Percentiles rank a stretch among this genome's conserved stretches.
Conservation (phyloP, 495 filamentous ascomycete species). For the Neurospora terricola region DNA sequence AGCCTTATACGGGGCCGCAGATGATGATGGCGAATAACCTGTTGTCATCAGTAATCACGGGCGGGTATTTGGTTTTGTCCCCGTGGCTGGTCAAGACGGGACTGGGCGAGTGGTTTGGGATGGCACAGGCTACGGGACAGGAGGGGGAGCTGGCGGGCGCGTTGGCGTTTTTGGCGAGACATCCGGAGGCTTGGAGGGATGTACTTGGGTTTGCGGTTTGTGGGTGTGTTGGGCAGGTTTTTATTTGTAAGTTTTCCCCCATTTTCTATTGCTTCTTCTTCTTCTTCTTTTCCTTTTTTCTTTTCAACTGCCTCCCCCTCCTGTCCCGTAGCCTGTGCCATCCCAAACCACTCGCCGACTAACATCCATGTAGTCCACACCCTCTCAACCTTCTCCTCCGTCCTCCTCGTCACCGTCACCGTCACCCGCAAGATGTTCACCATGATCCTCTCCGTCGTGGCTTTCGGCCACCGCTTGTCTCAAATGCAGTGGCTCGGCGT, state of each 20-base stretch:
- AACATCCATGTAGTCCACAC: constrained; percentile 58
- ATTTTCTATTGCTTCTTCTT: too few species aligned
- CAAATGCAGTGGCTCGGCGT: constrained; percentile 86
- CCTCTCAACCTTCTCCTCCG: constrained; percentile 76
- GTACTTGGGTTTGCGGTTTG: constrained; percentile 87
- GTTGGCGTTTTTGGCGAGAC: constrained; percentile 62
- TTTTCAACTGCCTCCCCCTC: constrained; percentile 19
- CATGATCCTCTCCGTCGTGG: constrained; percentile 91
- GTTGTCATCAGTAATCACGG: constrained; percentile 65
- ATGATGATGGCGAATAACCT: constrained; percentile 99
- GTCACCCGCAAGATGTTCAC: constrained; percentile 98
- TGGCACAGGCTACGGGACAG: constrained; percentile 48
- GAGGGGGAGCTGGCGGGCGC: constrained; percentile 67
- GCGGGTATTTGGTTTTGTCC: constrained; percentile 61
- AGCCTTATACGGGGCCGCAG: constrained; percentile 77
- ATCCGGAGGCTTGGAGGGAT: constrained; percentile 73
- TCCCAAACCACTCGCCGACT: constrained; percentile 49
- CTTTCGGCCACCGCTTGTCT: constrained; percentile 81
- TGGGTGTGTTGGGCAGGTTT: constrained; percentile 88
- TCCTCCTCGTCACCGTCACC: constrained; percentile 91
- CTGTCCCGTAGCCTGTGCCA: constrained; percentile 48
- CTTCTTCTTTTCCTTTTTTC: background rate
- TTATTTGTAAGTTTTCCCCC: constrained; percentile 59
- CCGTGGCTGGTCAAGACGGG: constrained; percentile 64
- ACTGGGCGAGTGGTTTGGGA: constrained; percentile 54